Base-by-base conservation (phyloP, 805 yeast species). In the Torulaspora maleeae region DNA sequence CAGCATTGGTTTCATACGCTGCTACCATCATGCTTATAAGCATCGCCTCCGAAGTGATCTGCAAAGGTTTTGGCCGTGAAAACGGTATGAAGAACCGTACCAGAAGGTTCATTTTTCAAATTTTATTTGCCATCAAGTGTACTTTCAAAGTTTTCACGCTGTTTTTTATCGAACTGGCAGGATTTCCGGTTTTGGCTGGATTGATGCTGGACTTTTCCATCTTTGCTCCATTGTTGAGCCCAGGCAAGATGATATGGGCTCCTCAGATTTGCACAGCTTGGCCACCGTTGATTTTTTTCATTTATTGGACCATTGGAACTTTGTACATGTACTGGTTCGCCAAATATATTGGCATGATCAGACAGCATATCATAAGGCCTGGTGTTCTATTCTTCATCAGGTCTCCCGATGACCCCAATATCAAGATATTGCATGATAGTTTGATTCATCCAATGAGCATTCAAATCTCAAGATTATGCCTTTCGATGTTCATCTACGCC, bases 361-460 rank as follows among this genome's bases (percentile, higher is more conserved):
- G 99, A 50, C 69, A 76, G 36, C 67, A 71, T 48, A 80, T 88
- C 32, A 73, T 91, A 47, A 76, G 99, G 45, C 83, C 85, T 0
- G 99, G 99, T 10, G 96, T 87, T 7, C 71, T 93, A 38, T 93
- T 80, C 63, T 93, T 93, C 68, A 85, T 93, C 49, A 77, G 96
- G 55, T 88, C 95, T 17, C 96, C 96, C 4, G 96, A 89, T 55
- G 97, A 93, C 61, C 96, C 95, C 32, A 84, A 86, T 55, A 82
- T 88, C 37, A 79, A 91, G 53, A 77, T 93, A 10, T 75, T 91
- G 34, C 91, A 88, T 53, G 96, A 90, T 60, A 93, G 95, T 1
- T 66, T 93, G 43, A 83, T 85, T 47, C 80, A 85, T 53, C 86
- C 96, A 0, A 75, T 91, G 56, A 51, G 66, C 7, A 69, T 83